phyloP scores from a whole-genome alignment of 176 grass and related monocot genomes.

The Zoysia japonica region DNA sequence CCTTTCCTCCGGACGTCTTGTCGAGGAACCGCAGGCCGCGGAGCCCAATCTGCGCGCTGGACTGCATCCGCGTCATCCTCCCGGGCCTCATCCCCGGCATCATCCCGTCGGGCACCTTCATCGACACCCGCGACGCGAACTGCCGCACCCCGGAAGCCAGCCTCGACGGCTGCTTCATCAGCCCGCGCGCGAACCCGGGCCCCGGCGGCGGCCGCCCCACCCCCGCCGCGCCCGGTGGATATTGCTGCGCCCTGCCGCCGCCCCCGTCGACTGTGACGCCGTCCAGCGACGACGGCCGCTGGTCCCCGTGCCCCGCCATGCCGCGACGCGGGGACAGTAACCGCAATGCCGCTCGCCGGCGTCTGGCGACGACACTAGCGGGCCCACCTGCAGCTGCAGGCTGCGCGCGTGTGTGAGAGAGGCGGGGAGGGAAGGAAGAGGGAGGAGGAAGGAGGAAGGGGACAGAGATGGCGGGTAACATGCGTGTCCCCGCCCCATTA shows the following conservation, averaged over 20 bases:
- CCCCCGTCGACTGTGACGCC: slow-evolving; percentile 31
- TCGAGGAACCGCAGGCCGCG: slow-evolving; percentile 75
- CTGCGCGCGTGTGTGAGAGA: not conserved
- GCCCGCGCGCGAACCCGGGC: slow-evolving; percentile 40
- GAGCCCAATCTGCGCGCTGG: slow-evolving; percentile 66
- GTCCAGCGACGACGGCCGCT: slow-evolving; percentile 33
- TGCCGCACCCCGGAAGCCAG: slow-evolving; percentile 55
- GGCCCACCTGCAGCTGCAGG: slow-evolving; percentile 15
- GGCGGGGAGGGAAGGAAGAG: not conserved
- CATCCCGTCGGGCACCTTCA: slow-evolving; percentile 67
- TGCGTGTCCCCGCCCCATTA: slow-evolving; percentile 47
- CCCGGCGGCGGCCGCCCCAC: slow-evolving; percentile 27
- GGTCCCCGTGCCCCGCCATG: slow-evolving; percentile 44
- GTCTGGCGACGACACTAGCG: not conserved
- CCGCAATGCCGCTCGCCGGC: slow-evolving; percentile 40
- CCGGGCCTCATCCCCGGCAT: slow-evolving; percentile 42
- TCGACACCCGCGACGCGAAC: slow-evolving; percentile 67
- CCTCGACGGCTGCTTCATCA: slow-evolving; percentile 61
- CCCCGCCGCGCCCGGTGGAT: not conserved
- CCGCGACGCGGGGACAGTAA: not conserved
- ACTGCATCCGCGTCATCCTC: slow-evolving; percentile 68
- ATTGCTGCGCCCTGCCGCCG: not conserved
- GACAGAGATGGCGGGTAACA: slow-evolving; percentile 62
- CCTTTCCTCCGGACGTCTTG: slow-evolving; percentile 73
- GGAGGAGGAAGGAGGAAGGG: not conserved